These are phyloP conservation scores for Auricularia heimuer DNA, from an alignment of 768 basidiomycete genomes.

Conservation along the genomic window DNA sequence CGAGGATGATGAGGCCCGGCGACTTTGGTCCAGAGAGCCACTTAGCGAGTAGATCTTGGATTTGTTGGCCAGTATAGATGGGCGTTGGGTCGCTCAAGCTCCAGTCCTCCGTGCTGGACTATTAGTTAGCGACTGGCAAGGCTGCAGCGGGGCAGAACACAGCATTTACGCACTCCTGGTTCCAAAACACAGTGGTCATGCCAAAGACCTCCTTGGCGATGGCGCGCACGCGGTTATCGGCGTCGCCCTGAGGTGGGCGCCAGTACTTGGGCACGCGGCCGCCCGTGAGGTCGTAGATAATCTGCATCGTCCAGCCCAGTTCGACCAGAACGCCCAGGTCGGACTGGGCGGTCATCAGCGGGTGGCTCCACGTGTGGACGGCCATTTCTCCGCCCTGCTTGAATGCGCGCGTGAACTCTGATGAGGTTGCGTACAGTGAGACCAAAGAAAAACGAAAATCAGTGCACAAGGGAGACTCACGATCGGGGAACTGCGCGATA, in stretches of 20 bases:
- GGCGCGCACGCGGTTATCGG: slow-evolving; percentile 72
- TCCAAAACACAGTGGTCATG: slow-evolving; percentile 77
- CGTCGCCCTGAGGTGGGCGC: slow-evolving; percentile 84
- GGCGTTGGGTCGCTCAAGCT: background rate
- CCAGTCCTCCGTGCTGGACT: slow-evolving; percentile 56
- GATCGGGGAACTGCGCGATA: slow-evolving; percentile 47
- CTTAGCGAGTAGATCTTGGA: slow-evolving; percentile 39
- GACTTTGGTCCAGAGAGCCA: slow-evolving; percentile 51
- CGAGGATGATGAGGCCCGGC: slow-evolving; percentile 73
- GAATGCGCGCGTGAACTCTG: background rate
- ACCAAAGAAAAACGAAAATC: too few relatives aligned
- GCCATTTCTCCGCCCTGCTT: background rate
- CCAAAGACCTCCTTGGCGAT: slow-evolving; percentile 86
- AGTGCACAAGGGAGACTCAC: slow-evolving; percentile 16
- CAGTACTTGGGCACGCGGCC: slow-evolving; percentile 70
- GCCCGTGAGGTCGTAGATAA: slow-evolving; percentile 72
- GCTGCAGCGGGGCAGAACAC: background rate
- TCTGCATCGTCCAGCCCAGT: slow-evolving; percentile 71
- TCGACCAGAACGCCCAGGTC: slow-evolving; percentile 63
- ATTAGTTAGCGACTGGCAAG: slow-evolving; percentile 10
- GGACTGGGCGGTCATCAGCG: slow-evolving; percentile 67
- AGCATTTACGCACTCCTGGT: slow-evolving; percentile 54
- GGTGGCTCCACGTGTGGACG: slow-evolving; percentile 62
- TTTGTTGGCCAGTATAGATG: slow-evolving; percentile 27
- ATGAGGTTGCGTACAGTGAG: too few relatives aligned